Evolutionary conservation across 23 red algal species (phyloP), one percentile per base, ranked within the genome.

Genomic region (Gracilaria gracilis): DNA sequence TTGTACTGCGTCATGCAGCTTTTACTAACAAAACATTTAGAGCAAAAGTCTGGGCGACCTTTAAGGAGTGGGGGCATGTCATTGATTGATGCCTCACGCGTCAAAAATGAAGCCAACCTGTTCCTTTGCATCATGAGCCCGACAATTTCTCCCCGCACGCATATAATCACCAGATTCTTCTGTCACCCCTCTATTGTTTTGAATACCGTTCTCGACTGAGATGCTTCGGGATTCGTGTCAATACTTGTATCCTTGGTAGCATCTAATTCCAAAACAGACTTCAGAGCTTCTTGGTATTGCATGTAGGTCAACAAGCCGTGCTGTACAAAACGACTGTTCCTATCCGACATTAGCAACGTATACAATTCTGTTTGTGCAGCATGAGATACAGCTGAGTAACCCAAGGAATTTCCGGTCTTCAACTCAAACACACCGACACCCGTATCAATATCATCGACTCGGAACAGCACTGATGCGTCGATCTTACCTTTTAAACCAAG

Each of bases 401-500:
- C 84, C 25, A 69, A 46, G 8, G 82, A 65, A n/a, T 59, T 61
- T 17, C 89, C 88, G 11, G 89, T 96, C 71, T 96, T 96, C 82
- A 96, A 81, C 48, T 96, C 95, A 32, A 96, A 57, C 19, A 66
- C 71, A 75, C 54, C 87, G 31, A 90, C 48, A 54, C 71, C 87
- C 28, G 33, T 64, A 64, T 71, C 87, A 28, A 40, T 51, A 44
- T 34, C 81, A 75, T 79, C 69, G 71, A 59, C 36, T 21, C 36
- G 37, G 39, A 93, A 81, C 39, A 69, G 47, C 12, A 95, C 88
- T 76, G 90, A 94, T 29, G 93, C 96, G 49, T 98, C 96, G 40
- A 98, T 93, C 47, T 88, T 95, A 19, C 96, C 96, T 50, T 98
- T 98, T 6, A 98, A 79, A 20, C 96, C 96, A 78, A 95, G 91